Base-by-base conservation (phyloP, 2,329 filamentous ascomycete genomes). In the Cryphonectria naterciae region DNA sequence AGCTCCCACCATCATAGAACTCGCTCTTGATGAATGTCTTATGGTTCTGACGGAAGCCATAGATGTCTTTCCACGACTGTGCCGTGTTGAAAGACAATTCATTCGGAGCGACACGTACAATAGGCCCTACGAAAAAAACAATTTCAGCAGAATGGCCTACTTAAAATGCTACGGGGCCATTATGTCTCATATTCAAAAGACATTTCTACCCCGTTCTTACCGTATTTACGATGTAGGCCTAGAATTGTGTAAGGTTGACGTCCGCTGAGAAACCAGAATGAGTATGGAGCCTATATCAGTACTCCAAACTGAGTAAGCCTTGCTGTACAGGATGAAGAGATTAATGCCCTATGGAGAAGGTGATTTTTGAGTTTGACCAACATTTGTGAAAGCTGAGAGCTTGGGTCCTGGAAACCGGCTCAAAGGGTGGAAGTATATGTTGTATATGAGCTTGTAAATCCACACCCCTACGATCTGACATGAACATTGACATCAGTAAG, bases 1-100 rank as follows among this genome's bases (percentile, higher is more conserved):
- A 67, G 11, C 73, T 70, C 32, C 74, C 76, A 15, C 77, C 74
- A 22, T 77, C 74, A 58, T 77, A 78, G 64, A 77, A 79, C 15
- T 74, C 72, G 67, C 75, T 74, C 68, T 77, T 77, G 43, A 74
- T 73, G 35, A 73, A 63, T 25, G 65, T 68, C 15, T n/a, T 67
- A 39, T 32, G 73, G 54, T 1, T 74, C 65, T 22, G 66, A 37
- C 22, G 64, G 60, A 69, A 69, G 52, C 75, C 78, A 63, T 77
- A 70, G 11, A 70, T 70, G 1, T 67, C 68, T 11, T 8, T 67
- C 64, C 64, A 70, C 2, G 68, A 70, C 28, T 62, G 64, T 15
- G 66, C 64, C 5, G 68, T 63, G 13, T 65, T 60, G 22, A 70
- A 70, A 1, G 68, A 70, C 25, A 70, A 4, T 37, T 70, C 68